These are phyloP conservation scores for Stentor roeselii DNA, from an alignment of 73 alveolate genomes.

Conservation along the genomic window DNA sequence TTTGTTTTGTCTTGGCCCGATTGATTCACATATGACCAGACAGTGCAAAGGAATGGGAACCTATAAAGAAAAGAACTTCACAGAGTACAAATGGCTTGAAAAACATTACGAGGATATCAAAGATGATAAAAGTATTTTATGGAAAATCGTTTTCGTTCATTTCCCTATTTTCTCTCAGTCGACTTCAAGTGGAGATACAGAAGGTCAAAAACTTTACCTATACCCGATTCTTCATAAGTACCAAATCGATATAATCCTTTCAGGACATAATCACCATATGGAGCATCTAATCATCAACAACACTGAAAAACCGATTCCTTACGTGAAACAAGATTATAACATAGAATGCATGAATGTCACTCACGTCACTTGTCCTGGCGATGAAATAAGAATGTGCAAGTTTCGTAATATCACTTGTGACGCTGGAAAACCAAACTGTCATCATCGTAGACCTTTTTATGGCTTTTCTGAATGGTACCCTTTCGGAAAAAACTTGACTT, in stretches of 20 bases:
- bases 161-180: neutral
- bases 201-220: neutral
- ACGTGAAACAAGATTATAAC: neutral
- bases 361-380: neutral
- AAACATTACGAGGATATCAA: neutral
- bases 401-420: neutral
- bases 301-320: neutral
- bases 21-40: neutral
- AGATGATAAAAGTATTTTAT: neutral
- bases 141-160: neutral
- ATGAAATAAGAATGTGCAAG: neutral
- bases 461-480: neutral
- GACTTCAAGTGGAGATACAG: neutral
- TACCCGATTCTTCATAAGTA: neutral
- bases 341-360: neutral
- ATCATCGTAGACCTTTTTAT: neutral
- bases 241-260: neutral
- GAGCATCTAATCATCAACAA: neutral
- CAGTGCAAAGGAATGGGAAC: neutral
- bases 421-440: neutral
- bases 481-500: neutral
- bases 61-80: neutral
- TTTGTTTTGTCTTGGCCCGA: neutral
- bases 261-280: constrained; percentile 22
- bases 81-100: constrained; percentile 1